Base-by-base conservation (phyloP, 2,329 filamentous ascomycete genomes). In the Helicocarpus griseus region DNA sequence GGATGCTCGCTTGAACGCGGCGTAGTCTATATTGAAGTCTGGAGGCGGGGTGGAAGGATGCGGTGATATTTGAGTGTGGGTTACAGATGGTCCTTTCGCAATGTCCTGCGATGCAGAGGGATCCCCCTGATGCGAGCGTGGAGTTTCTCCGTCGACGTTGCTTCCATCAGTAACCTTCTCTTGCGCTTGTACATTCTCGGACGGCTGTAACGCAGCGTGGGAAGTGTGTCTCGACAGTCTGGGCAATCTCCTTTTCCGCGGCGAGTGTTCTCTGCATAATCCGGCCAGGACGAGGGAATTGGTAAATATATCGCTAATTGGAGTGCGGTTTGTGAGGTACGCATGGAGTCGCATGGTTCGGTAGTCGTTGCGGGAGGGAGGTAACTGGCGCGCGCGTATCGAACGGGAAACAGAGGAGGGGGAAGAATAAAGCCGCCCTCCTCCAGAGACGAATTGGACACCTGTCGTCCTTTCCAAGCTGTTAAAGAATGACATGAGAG, bases 401-500 rank as follows among this genome's bases (percentile, higher is more conserved):
- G 61, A 61, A 58, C 46, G 51, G 56, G 54, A 51, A 40, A 53
- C 56, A 51, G 31, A 55, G 48, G 53, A 60, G 55, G 54, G 59
- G 57, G 54, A 63, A 64, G 59, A 63, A 58, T 57, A 63, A 63
- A 69, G 72, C 65, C 66, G 72, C 65, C 66, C 22, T 36, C 31
- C 38, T 38, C 71, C 72, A 56, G 73, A 70, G 67, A 70, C 66
- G 64, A 71, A 64, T 65, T 72, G 70, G 69, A 70, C 69, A 66
- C 69, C 66, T 59, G 68, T 64, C 62, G 70, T 73, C 73, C 74
- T 72, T 65, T 76, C 71, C 68, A 76, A 72, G 69, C 71, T 72
- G 70, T 73, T 74, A 72, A 77, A 66, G 71, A 76, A 71, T 78
- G 77, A 80, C 81, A 85, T 84, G 79, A 78, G 77, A 76, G 64